Evolutionary conservation across 129 eudicot genomes (phyloP).

Genomic region (Flaveria trinervia): DNA sequence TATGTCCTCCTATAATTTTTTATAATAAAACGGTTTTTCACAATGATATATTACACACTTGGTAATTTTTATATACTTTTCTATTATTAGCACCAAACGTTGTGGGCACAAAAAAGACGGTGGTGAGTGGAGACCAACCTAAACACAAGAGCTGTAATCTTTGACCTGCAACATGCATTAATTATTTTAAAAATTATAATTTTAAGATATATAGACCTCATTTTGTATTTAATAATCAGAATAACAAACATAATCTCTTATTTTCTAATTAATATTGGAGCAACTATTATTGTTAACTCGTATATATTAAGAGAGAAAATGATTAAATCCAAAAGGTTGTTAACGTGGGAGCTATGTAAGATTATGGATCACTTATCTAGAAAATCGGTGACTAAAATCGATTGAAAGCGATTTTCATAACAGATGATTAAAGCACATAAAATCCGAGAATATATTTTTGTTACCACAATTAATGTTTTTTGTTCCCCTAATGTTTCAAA

Average conservation of each 20-base stretch:
- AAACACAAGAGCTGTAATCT: conserved; percentile 9
- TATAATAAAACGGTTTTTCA: neutral
- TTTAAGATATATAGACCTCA: neutral
- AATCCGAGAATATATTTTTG: no score
- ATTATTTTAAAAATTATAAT: conserved; percentile 14
- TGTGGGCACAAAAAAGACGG: neutral
- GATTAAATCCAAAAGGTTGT: no score
- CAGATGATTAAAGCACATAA: no score
- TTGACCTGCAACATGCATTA: conserved; percentile 19
- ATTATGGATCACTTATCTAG: no score
- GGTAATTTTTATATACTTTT: neutral
- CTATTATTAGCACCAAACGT: neutral
- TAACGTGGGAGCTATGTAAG: no score
- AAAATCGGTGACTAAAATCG: no score
- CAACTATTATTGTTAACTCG: no score
- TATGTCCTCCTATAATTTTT: neutral
- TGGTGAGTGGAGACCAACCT: conserved; percentile 27
- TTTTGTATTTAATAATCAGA: neutral
- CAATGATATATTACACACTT: neutral
- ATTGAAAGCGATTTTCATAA: no score
- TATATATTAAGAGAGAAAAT: no score
- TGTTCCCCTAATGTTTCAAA: no score
- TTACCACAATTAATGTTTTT: no score
- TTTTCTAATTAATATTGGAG: no score
- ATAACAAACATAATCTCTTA: neutral